Percentiles rank a stretch among this genome's conserved stretches.
Evolutionary conservation across 1,284 basidiomycete genomes (phyloP).

Genomic region (Leccinum pachyderme): DNA sequence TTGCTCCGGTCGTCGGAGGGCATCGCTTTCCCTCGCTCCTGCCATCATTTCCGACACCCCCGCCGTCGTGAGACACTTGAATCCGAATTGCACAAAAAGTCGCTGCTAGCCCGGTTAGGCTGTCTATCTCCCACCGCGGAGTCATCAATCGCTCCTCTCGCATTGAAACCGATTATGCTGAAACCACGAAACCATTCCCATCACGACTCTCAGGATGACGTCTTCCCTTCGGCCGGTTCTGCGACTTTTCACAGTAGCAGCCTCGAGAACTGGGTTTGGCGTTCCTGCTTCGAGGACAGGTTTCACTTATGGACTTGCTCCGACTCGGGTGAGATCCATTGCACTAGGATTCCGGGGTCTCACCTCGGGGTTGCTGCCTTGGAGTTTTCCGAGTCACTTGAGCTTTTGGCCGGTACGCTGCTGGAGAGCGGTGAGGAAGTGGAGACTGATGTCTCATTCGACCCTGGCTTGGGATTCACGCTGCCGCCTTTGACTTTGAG

Average conservation of each 20-base stretch:
- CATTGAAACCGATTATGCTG: conserved; percentile 37
- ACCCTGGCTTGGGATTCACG: conserved; percentile 17
- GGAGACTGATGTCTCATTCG: conserved; percentile 9
- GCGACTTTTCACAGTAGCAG: conserved; percentile 51
- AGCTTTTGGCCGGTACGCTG: conserved; percentile 51
- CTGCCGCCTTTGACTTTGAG: conserved; percentile 16
- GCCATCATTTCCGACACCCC: conserved; percentile 43
- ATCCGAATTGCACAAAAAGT: conserved; percentile 48
- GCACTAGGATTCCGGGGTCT: conserved; percentile 45
- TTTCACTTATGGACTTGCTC: conserved; percentile 50
- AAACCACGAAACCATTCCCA: conserved; percentile 5
- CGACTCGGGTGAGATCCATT: conserved; percentile 37
- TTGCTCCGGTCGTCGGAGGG: conserved; percentile 42
- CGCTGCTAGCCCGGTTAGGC: conserved; percentile 48
- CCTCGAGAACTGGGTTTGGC: conserved; percentile 61
- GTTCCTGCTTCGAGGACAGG: conserved; percentile 76
- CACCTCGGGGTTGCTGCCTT: conserved; percentile 66
- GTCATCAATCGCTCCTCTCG: conserved; percentile 48
- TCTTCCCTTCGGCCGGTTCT: conserved; percentile 40
- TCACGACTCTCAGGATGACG: conserved; percentile 35
- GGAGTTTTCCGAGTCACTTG: conserved; percentile 65
- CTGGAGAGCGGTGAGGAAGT: conserved; percentile 15
- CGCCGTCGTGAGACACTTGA: conserved; percentile 42
- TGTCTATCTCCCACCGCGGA: conserved; percentile 46
- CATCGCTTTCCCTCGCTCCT: conserved; percentile 66